A percentile compares a stretch with the other conserved stretches of the same genome.
Conservation (phyloP, 495 filamentous ascomycete genomes). For the Aspergillus kassunensis region DNA sequence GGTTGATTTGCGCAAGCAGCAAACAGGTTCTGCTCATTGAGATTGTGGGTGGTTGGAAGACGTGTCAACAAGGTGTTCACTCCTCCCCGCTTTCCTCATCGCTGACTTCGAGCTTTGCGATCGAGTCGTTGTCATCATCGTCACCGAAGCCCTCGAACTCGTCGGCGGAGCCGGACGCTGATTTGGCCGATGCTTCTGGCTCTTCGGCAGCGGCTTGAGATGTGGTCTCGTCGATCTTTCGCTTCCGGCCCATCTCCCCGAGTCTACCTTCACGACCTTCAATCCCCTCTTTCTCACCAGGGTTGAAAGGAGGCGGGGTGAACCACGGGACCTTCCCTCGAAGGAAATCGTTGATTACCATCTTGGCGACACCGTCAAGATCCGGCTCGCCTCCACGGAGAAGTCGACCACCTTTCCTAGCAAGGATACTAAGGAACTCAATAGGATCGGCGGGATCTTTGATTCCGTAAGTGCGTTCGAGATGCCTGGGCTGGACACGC, state of each 20-base stretch:
- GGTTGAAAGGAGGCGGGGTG: conserved; percentile 67
- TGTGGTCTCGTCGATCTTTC: conserved; percentile 45
- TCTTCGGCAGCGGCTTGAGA: conserved; percentile 26
- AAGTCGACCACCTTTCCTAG: conserved; percentile 80
- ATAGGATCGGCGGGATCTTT: conserved; percentile 62
- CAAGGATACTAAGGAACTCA: conserved; percentile 82
- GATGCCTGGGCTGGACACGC: conserved; percentile 77
- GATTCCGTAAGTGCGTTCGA: conserved; percentile 90
- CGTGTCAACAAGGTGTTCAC: conserved; percentile 17
- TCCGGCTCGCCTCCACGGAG: conserved; percentile 90
- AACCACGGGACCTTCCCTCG: conserved; percentile 96
- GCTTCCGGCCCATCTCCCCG: conserved; percentile 60
- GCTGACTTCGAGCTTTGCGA: conserved; percentile 41
- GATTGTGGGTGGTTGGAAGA: neutral
- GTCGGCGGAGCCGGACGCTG: conserved; percentile 25
- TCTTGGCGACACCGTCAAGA: conserved; percentile 88
- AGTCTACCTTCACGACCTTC: conserved; percentile 56
- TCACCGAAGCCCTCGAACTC: conserved; percentile 40
- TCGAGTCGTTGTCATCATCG: conserved; percentile 36
- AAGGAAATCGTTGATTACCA: conserved; percentile 93
- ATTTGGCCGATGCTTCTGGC: conserved; percentile 20
- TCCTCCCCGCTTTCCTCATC: conserved; percentile 44
- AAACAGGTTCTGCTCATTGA: conserved; percentile 3
- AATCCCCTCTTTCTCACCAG: conserved; percentile 50
- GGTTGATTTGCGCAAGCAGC: neutral